Percentiles rank a stretch among this genome's conserved stretches.
phyloP scores from a whole-genome alignment of 2,329 filamentous ascomycete species.

The Penicillium sp. region DNA sequence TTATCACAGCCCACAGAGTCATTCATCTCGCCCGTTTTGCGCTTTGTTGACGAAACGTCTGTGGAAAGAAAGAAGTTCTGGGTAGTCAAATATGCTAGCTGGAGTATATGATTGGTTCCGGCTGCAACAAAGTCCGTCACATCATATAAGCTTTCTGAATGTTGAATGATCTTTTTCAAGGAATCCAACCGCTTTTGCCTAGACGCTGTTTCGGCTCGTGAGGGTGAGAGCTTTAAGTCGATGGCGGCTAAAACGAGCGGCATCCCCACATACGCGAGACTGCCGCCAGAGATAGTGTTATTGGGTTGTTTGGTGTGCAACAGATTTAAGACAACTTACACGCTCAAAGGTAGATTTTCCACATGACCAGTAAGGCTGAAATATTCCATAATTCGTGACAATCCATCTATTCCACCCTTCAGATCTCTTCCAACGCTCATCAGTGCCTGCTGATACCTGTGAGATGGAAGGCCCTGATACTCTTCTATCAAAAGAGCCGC shows the following conservation, averaged over 20 bases:
- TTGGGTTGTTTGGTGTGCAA: background rate
- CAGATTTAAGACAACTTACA: constrained; percentile 34
- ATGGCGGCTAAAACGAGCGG: constrained; percentile 29
- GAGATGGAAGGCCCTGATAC: constrained; percentile 35
- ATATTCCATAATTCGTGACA: constrained; percentile 50
- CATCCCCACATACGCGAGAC: constrained; percentile 28
- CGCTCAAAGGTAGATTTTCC: constrained; percentile 51
- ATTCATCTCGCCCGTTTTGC: background rate
- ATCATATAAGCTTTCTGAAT: constrained; percentile 25
- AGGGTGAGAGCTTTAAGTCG: constrained; percentile 28
- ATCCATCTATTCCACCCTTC: constrained; percentile 46
- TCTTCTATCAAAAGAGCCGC: constrained; percentile 47
- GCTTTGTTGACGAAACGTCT: background rate
- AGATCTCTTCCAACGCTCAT: constrained; percentile 38
- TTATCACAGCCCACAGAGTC: background rate
- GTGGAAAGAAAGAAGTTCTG: constrained; percentile 23
- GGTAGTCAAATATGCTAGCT: constrained; percentile 25
- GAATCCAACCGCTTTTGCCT: constrained; percentile 20
- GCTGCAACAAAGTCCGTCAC: constrained; percentile 28
- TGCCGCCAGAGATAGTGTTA: background rate
- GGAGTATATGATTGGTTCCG: constrained; percentile 26
- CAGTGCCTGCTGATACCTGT: constrained; percentile 42
- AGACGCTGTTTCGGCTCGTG: constrained; percentile 9
- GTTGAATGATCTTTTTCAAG: constrained; percentile 24
- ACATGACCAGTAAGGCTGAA: constrained; percentile 48